phyloP scores from a whole-genome alignment of 2,329 filamentous ascomycete species.

The Dactylonectria estremocensis region DNA sequence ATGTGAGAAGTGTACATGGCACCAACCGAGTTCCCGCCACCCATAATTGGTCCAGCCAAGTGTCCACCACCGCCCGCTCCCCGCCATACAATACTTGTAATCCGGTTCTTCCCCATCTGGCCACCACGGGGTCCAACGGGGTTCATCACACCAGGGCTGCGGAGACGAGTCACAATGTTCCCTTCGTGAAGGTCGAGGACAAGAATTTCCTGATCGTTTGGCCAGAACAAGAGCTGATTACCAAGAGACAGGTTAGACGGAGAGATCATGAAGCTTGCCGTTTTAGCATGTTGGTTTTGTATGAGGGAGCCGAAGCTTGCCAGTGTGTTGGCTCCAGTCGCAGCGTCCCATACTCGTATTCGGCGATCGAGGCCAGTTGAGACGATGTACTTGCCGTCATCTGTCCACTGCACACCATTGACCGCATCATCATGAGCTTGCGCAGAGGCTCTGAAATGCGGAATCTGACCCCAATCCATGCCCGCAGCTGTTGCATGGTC shows the following conservation, averaged over 20 bases:
- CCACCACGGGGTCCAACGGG: conserved; percentile 59
- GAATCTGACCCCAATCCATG: conserved; percentile 48
- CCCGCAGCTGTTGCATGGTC: conserved; percentile 52
- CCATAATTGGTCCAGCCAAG: conserved; percentile 73
- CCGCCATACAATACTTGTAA: conserved; percentile 84
- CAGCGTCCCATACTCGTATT: conserved; percentile 89
- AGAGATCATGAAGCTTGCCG: conserved; percentile 73
- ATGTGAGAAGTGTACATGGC: conserved; percentile 85
- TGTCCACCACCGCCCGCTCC: conserved; percentile 72
- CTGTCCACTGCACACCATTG: conserved; percentile 88
- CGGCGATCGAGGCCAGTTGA: conserved; percentile 87
- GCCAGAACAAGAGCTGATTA: conserved; percentile 82
- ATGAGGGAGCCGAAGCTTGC: conserved; percentile 89
- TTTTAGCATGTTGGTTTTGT: conserved; percentile 78
- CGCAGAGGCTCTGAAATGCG: conserved; percentile 64
- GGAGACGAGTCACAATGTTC: conserved; percentile 78
- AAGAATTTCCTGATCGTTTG: conserved; percentile 86
- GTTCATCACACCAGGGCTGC: conserved; percentile 72
- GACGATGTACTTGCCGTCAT: conserved; percentile 82
- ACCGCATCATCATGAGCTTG: conserved; percentile 86
- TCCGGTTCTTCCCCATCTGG: conserved; percentile 74
- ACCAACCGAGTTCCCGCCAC: conserved; percentile 66
- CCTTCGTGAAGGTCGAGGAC: conserved; percentile 86
- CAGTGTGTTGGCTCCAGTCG: conserved; percentile 86
- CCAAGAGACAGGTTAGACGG: conserved; percentile 72